Conservation (phyloP, 129 eudicot species). For the Arctium minus region DNA sequence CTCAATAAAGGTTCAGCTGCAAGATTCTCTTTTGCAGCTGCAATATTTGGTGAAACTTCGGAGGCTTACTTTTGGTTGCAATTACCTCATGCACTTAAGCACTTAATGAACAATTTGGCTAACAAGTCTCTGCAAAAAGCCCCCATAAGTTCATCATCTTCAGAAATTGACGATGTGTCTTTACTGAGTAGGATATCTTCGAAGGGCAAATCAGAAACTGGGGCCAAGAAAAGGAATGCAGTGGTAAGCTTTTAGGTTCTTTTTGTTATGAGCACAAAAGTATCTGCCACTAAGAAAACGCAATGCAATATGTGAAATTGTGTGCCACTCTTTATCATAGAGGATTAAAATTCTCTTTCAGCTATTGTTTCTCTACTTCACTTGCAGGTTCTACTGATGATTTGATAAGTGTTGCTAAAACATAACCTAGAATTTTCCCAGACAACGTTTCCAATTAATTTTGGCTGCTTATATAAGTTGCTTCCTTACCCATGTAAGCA, state of each 20-base stretch:
- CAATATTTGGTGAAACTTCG: constrained; percentile 80
- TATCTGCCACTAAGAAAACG: background rate
- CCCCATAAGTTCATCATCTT: constrained; percentile 30
- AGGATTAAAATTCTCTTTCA: too few relatives aligned
- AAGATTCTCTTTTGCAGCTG: constrained; percentile 94
- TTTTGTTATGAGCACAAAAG: background rate
- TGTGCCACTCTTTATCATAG: background rate
- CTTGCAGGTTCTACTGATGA: too few relatives aligned
- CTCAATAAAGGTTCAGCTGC: constrained; percentile 56
- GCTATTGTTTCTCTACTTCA: too few relatives aligned
- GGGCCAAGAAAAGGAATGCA: constrained; percentile 37
- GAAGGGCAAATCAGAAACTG: constrained; percentile 54
- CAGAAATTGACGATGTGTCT: constrained; percentile 70
- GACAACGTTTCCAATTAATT: too few relatives aligned
- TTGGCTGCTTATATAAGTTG: too few relatives aligned
- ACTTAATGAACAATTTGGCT: constrained; percentile 65
- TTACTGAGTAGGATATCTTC: constrained; percentile 74
- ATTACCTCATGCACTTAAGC: constrained; percentile 79
- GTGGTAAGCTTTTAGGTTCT: constrained; percentile 48
- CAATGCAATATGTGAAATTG: background rate
- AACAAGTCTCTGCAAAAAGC: constrained; percentile 50
- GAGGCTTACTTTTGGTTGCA: constrained; percentile 98
- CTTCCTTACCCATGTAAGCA: too few relatives aligned
- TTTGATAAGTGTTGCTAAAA: too few relatives aligned
- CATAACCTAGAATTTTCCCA: too few relatives aligned